A percentile compares a stretch with the other conserved stretches of the same genome.
Conservation (phyloP, 2,329 filamentous ascomycete species). For the Colletotrichum orchidophilum region DNA sequence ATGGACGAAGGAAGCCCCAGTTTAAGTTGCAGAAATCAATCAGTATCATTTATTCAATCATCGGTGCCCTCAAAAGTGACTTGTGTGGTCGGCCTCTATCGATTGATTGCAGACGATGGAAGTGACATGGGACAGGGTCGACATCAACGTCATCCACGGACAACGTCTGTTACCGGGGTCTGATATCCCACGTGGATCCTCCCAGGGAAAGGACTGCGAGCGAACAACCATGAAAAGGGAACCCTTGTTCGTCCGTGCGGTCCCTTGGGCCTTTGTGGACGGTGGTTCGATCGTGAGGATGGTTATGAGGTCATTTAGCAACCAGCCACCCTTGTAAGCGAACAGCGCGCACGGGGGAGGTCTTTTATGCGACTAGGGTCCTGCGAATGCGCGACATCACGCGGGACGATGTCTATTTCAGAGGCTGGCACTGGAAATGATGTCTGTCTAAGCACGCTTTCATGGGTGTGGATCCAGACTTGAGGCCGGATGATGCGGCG, state of each 20-base stretch:
- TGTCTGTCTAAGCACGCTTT: background rate
- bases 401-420: background rate
- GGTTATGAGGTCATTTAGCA: background rate
- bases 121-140: background rate
- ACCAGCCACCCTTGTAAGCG: background rate
- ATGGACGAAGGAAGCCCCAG: background rate
- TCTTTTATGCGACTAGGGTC: constrained; percentile 1
- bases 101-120: no score
- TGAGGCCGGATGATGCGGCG: background rate
- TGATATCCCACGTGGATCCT: background rate
- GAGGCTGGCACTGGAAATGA: background rate
- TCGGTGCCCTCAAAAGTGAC: background rate
- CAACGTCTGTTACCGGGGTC: background rate
- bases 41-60: background rate
- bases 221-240: background rate
- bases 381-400: background rate
- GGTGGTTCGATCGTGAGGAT: background rate
- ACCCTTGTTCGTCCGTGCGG: background rate
- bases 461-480: background rate
- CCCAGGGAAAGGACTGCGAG: background rate
- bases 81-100: background rate
- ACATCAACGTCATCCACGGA: background rate
- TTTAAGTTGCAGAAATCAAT: constrained; percentile 6
- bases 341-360: background rate
- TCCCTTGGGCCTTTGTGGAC: background rate